Evolutionary conservation across 2,329 filamentous ascomycete species (phyloP).

Genomic region (Botryotinia narcissicola): DNA sequence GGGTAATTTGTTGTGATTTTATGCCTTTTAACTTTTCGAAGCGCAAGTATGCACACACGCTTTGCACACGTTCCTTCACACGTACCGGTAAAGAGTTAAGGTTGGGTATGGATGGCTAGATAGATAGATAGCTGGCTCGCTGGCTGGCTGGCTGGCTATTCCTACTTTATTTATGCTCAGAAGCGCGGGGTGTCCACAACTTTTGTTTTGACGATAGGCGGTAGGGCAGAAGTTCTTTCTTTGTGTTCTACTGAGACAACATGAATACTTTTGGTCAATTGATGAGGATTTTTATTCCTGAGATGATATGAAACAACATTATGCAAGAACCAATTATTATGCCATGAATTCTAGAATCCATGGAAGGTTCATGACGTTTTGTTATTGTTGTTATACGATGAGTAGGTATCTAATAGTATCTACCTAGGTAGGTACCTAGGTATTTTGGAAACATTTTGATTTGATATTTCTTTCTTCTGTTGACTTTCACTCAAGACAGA

Average conservation of each 20-base stretch:
- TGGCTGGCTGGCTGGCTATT: background rate
- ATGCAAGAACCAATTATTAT: background rate
- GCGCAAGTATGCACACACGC: constrained; percentile 16
- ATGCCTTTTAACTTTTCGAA: constrained; percentile 10
- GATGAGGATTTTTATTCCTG: background rate
- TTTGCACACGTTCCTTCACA: constrained; percentile 15
- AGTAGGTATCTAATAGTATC: background rate
- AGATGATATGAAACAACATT: background rate
- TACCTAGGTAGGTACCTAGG: too few relatives aligned
- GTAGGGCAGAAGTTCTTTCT: constrained; percentile 8
- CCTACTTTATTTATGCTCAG: constrained; percentile 16
- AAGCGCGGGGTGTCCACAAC: constrained; percentile 18
- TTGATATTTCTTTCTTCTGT: background rate
- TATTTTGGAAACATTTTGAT: background rate
- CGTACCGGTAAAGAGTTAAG: constrained; percentile 1
- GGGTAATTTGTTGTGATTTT: constrained; percentile 15
- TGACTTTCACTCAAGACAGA: background rate
- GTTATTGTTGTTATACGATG: background rate
- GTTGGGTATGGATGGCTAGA: background rate
- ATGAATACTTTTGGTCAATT: background rate
- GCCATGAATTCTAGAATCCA: background rate
- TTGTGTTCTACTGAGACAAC: background rate
- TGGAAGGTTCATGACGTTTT: background rate
- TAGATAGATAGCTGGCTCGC: background rate
- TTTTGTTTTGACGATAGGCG: constrained; percentile 7